phyloP scores from a whole-genome alignment of 345 rosid genomes.

The Excoecaria cochinchinensis region DNA sequence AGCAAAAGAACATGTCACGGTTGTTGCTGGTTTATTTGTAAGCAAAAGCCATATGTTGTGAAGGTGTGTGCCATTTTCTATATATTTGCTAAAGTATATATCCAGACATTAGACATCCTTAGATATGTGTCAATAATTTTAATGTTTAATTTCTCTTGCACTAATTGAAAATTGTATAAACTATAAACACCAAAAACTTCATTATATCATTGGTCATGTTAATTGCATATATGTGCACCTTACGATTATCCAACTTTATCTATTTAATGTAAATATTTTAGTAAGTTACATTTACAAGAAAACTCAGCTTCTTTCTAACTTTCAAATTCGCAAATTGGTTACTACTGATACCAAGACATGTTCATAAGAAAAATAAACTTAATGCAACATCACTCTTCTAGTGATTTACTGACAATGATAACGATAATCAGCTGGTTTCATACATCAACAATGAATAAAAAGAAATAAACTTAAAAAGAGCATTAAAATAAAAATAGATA shows the following conservation, averaged over 20 bases:
- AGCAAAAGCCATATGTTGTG: neutral
- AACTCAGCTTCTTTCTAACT: no score
- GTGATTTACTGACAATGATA: no score
- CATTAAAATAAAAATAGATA: no score
- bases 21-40: conserved; percentile 8
- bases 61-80: neutral
- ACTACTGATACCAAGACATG: no score
- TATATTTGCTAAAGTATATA: neutral
- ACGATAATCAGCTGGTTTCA: no score
- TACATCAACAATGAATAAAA: no score
- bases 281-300: neutral
- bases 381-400: no score
- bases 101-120: conserved; percentile 10
- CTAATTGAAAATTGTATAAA: neutral
- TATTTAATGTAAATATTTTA: neutral
- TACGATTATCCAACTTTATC: neutral
- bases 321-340: no score
- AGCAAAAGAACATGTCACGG: neutral
- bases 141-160: no score
- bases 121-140: neutral
- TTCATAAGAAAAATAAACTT: no score
- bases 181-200: neutral
- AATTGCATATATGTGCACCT: neutral
- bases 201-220: neutral
- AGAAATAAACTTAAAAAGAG: no score